Base-by-base conservation (phyloP, 257 asterid genomes). In the Jacaranda copaia region DNA sequence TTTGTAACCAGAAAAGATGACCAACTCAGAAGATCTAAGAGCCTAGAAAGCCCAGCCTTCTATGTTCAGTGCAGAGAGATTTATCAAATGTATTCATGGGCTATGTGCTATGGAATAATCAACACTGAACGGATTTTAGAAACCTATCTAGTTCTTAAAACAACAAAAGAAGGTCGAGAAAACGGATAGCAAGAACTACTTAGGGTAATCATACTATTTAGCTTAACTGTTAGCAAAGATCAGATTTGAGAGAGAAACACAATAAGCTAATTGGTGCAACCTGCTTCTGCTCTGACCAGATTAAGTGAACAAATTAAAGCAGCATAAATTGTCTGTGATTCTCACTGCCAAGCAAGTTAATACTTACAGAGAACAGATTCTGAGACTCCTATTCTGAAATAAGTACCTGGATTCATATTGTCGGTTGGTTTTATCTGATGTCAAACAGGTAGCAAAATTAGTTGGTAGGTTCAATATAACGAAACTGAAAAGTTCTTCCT, bases 401-500 rank as follows among this genome's bases (percentile, higher is more conserved):
- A 62, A 62, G 36, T 14, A 36, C 5, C 11, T 38, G 3, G 46
- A 62, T 38, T 16, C 8, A 16, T 62, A 1, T 62, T 12, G 68
- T 35, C 19, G 46, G 45, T 20, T 20, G 3, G 3, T 62, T 36
- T 36, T 35, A 11, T 35, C 36, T 62, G 3, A 35, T 35, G 48
- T 62, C 51, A 64, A 36, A 20, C 65, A 59, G 49, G 11, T 64
- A 14, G 49, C 5, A 8, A 35, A 15, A 6, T 16, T 39, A 64
- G 51, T 39, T 14, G 16, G 51, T 64, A 13, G 51, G 32, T 39
- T 64, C 49, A 64, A 38, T 40, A 15, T 40, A 64, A 16, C 7
- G 14, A 64, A 64, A 64, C 51, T 64, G 70, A 40, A 64, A 39
- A 6, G 15, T 64, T 64, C 51, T 38, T 38, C 70, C 51, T 64